A percentile compares a stretch with the other conserved stretches of the same genome.
Evolutionary conservation across 2,329 filamentous ascomycete genomes (phyloP).

Genomic region (Pseudofabraea citricarpa): DNA sequence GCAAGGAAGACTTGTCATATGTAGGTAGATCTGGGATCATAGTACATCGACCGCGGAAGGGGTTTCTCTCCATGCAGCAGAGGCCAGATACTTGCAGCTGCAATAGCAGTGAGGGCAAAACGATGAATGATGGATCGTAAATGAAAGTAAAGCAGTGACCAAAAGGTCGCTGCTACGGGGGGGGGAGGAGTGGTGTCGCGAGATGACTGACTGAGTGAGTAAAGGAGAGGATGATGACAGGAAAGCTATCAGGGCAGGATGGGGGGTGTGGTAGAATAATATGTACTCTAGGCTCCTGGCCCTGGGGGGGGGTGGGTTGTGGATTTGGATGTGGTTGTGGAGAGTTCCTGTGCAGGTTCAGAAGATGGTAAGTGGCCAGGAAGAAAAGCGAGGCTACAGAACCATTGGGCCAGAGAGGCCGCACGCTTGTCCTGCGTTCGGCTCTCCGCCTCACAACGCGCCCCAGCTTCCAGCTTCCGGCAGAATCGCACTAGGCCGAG

Average conservation of each 20-base stretch:
- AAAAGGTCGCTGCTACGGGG: constrained; percentile 11
- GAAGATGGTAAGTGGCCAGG: too few species aligned
- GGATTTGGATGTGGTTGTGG: too few species aligned
- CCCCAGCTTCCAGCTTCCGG: too few species aligned
- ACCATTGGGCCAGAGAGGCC: too few species aligned
- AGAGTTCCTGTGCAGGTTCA: too few species aligned
- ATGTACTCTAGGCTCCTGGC: too few species aligned
- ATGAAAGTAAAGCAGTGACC: constrained; percentile 16
- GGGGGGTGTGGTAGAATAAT: constrained; percentile 4
- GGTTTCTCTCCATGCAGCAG: constrained; percentile 10
- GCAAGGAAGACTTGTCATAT: constrained; percentile 14
- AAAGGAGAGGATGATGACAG: constrained; percentile 8
- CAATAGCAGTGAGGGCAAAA: constrained; percentile 13
- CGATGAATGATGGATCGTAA: constrained; percentile 14
- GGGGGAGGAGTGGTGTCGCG: too few species aligned
- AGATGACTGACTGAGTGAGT: background rate
- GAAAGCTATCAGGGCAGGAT: constrained; percentile 6
- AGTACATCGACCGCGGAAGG: constrained; percentile 19
- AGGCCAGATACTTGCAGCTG: constrained; percentile 12
- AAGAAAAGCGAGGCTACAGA: too few species aligned
- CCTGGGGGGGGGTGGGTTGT: too few species aligned
- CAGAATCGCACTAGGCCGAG: too few species aligned
- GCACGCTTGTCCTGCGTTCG: too few species aligned
- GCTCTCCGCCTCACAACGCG: too few species aligned
- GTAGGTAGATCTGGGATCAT: constrained; percentile 18